Conservation (phyloP, 768 basidiomycete genomes). For the Postia placenta region DNA sequence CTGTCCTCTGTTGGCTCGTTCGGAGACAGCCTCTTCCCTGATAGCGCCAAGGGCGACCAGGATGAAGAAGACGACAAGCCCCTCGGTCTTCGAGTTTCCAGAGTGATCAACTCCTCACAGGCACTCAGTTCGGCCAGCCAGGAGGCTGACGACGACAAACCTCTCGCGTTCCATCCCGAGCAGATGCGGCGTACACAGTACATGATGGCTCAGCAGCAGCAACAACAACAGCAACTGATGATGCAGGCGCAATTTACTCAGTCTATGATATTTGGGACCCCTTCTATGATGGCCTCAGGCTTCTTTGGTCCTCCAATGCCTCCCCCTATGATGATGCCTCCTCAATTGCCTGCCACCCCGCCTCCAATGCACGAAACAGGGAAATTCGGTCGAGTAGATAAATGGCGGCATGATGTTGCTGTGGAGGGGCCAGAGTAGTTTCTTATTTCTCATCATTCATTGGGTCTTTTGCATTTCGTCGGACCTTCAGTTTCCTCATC, state of each 20-base stretch:
- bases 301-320: slow-evolving; percentile 54
- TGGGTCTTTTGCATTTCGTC: background rate
- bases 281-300: slow-evolving; percentile 63
- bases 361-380: slow-evolving; percentile 57
- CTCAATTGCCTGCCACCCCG: slow-evolving; percentile 45
- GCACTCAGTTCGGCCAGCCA: slow-evolving; percentile 24
- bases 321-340: slow-evolving; percentile 36
- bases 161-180: slow-evolving; percentile 70
- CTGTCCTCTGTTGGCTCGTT: slow-evolving; percentile 37
- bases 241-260: slow-evolving; percentile 70
- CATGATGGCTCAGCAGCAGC: slow-evolving; percentile 42
- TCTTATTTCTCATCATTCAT: background rate
- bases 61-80: slow-evolving; percentile 57
- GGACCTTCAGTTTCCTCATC: background rate
- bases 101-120: slow-evolving; percentile 54
- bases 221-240: slow-evolving; percentile 58
- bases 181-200: slow-evolving; percentile 69
- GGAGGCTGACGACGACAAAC: slow-evolving; percentile 59
- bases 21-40: slow-evolving; percentile 23
- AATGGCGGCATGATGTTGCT: slow-evolving; percentile 75
- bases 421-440: slow-evolving; percentile 50
- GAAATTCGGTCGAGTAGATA: slow-evolving; percentile 70
- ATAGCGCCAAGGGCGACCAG: slow-evolving; percentile 36
- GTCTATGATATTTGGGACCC: slow-evolving; percentile 64
- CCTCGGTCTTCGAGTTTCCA: slow-evolving; percentile 63